Percentiles rank a stretch among this genome's conserved stretches.
Evolutionary conservation across 2,329 filamentous ascomycete genomes (phyloP).

Genomic region (Huntiella bhutanensis): DNA sequence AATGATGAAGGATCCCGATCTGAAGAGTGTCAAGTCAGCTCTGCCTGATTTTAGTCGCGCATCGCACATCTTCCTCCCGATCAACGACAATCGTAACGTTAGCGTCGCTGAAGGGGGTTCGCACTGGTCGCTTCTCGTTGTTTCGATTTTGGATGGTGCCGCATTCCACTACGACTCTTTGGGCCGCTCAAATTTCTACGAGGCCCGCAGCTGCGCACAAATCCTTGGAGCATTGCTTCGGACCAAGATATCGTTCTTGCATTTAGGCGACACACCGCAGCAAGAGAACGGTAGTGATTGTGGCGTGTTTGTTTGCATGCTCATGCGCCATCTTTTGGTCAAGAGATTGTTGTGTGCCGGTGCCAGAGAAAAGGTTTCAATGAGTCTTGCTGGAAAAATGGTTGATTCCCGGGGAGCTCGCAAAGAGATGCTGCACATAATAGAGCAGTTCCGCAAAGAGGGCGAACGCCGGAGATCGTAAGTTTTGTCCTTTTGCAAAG

Average conservation of each 20-base stretch:
- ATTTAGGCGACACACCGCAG: slow-evolving; percentile 69
- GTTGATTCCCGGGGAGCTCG: slow-evolving; percentile 64
- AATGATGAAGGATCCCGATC: slow-evolving; percentile 54
- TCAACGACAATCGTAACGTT: slow-evolving; percentile 72
- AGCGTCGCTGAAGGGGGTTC: slow-evolving; percentile 69
- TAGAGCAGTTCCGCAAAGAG: slow-evolving; percentile 72
- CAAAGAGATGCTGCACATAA: slow-evolving; percentile 81
- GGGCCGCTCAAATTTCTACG: slow-evolving; percentile 51
- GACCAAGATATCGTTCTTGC: slow-evolving; percentile 52
- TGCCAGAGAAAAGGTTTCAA: slow-evolving; percentile 70
- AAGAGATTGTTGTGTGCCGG: slow-evolving; percentile 65
- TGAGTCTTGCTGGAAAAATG: slow-evolving; percentile 75
- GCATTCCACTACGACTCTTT: slow-evolving; percentile 96
- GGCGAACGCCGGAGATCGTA: slow-evolving; percentile 68
- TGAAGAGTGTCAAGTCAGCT: slow-evolving; percentile 39
- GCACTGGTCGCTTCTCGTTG: slow-evolving; percentile 87
- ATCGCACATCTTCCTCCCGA: slow-evolving; percentile 86
- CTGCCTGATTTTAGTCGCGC: slow-evolving; percentile 64
- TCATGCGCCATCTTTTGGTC: slow-evolving; percentile 85
- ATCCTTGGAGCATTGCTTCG: slow-evolving; percentile 53
- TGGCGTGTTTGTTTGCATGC: slow-evolving; percentile 84
- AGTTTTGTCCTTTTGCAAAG: slow-evolving; percentile 21
- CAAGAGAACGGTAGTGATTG: slow-evolving; percentile 90
- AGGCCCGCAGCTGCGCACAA: slow-evolving; percentile 49
- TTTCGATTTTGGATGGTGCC: slow-evolving; percentile 71